A percentile compares a stretch with the other conserved stretches of the same genome.
Conservation (phyloP, 495 filamentous ascomycete genomes). For the Zalerion maritima region DNA sequence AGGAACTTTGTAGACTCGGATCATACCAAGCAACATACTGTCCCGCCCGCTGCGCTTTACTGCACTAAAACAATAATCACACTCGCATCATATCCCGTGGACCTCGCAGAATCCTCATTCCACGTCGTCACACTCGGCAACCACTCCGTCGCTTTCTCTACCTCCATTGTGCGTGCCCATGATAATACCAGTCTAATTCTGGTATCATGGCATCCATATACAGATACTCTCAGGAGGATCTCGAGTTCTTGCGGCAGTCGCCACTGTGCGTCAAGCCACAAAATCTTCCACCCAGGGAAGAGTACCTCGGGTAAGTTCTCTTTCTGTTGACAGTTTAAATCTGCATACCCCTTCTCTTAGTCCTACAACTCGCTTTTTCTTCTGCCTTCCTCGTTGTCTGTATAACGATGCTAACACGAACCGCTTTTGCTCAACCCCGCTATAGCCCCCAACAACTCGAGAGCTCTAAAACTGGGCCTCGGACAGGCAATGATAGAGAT, state of each 20-base stretch:
- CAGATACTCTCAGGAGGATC: no score
- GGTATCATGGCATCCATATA: no score
- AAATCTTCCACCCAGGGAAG: conserved; percentile 71
- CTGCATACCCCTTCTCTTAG: conserved; percentile 5
- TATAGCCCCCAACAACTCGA: conserved; percentile 29
- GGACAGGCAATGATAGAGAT: conserved; percentile 26
- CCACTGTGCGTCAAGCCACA: conserved; percentile 73
- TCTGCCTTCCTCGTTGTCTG: not conserved
- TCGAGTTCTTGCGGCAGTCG: conserved; percentile 66
- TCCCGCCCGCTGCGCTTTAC: no score
- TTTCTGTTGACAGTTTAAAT: conserved; percentile 6
- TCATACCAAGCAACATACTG: no score
- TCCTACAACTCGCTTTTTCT: not conserved
- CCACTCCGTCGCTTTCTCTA: no score
- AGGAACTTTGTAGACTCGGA: no score
- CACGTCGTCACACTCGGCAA: no score
- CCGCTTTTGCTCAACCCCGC: not conserved
- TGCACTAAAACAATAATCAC: no score
- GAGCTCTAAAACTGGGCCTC: conserved; percentile 25
- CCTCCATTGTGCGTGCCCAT: no score
- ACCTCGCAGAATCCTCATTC: no score
- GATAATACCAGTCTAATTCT: no score
- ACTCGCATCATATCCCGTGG: no score
- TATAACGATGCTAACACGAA: conserved; percentile 10
- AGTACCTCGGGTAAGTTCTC: conserved; percentile 89